Evolutionary conservation across 1,139 yeast genomes (phyloP).

Genomic region (Casaregolazyma lundiana): DNA sequence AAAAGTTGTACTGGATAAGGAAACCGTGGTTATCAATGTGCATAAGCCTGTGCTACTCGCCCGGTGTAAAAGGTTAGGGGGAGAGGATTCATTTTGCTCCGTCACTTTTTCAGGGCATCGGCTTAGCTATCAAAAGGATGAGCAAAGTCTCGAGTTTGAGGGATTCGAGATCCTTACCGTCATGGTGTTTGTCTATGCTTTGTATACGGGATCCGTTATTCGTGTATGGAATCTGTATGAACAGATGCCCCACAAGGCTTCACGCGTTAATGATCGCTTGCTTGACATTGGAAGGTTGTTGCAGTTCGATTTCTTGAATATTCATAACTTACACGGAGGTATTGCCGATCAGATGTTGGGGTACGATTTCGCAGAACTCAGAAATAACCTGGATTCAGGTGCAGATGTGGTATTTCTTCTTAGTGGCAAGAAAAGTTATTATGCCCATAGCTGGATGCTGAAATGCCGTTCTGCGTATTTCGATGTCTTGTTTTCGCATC

Average conservation of each 20-base stretch:
- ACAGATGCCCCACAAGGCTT: not conserved
- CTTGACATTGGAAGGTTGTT: conserved; percentile 9
- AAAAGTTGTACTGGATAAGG: conserved; percentile 5
- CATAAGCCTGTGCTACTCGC: conserved; percentile 3
- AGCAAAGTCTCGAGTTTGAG: conserved; percentile 13
- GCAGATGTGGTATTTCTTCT: conserved; percentile 36
- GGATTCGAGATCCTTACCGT: conserved; percentile 30
- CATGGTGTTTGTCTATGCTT: conserved; percentile 38
- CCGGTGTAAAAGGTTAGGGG: conserved; percentile 3
- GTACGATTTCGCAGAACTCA: conserved; percentile 17
- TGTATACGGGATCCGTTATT: conserved; percentile 45
- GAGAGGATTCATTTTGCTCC: conserved; percentile 6
- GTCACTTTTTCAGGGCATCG: conserved; percentile 6
- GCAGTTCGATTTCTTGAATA: conserved; percentile 6
- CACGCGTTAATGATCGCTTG: conserved; percentile 4
- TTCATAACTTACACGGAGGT: conserved; percentile 3
- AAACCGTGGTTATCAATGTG: conserved; percentile 2
- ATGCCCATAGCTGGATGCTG: conserved; percentile 50
- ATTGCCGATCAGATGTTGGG: conserved; percentile 14
- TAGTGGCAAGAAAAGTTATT: conserved; percentile 38
- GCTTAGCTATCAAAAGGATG: conserved; percentile 2
- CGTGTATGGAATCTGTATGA: conserved; percentile 35
- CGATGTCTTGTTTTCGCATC: conserved; percentile 49
- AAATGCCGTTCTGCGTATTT: conserved; percentile 59
- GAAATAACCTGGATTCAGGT: conserved; percentile 7